phyloP scores from a whole-genome alignment of 2,329 filamentous ascomycete genomes.

The Cladophialophora exuberans region DNA sequence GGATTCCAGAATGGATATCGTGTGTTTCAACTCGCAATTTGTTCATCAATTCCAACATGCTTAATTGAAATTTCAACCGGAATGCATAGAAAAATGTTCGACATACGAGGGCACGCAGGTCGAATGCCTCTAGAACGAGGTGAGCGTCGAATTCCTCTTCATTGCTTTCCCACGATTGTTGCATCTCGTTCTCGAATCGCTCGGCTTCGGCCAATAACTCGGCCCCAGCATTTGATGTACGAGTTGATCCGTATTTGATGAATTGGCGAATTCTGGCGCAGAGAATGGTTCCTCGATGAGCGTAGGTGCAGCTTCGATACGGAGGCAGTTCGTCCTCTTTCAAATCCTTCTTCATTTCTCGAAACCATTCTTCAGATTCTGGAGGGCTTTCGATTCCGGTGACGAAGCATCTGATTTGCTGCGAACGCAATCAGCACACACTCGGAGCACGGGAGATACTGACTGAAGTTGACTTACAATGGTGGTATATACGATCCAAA shows the following conservation, averaged over 20 bases:
- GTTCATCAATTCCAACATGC: conserved; percentile 13
- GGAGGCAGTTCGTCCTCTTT: conserved; percentile 5
- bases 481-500: conserved; percentile 24
- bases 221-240: not conserved
- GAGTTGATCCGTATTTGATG: not conserved
- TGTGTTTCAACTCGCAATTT: not conserved
- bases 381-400: conserved; percentile 19
- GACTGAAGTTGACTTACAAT: conserved; percentile 13
- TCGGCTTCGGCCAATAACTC: conserved; percentile 11
- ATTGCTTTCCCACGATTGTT: conserved; percentile 2
- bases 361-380: conserved; percentile 22
- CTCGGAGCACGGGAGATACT: no score
- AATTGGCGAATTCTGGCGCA: conserved; percentile 17
- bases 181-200: conserved; percentile 11
- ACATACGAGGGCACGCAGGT: conserved; percentile 11
- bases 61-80: conserved; percentile 24
- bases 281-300: conserved; percentile 12
- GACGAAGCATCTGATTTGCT: conserved; percentile 27
- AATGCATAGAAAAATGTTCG: conserved; percentile 24
- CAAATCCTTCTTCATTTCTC: conserved; percentile 16
- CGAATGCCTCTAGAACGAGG: not conserved
- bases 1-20: not conserved
- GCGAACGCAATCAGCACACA: not conserved
- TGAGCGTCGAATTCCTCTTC: not conserved
- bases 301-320: conserved; percentile 19